Conservation (phyloP, 1,284 basidiomycete genomes). For the Leccinum variabile region DNA sequence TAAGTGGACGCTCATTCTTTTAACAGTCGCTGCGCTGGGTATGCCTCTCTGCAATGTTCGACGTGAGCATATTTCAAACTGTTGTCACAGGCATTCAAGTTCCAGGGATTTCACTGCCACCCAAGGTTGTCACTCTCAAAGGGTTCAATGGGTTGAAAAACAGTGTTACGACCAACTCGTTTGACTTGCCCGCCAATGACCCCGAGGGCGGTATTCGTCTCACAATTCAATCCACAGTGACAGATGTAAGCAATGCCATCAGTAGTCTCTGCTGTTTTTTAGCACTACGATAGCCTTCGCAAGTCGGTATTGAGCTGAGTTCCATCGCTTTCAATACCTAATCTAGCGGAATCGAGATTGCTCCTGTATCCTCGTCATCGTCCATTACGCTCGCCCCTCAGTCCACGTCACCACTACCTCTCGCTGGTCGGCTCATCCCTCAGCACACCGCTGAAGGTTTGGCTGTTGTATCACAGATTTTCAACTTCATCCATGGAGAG, state of each 20-base stretch:
- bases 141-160: slow-evolving; percentile 71
- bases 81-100: slow-evolving; percentile 52
- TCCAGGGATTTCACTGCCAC: slow-evolving; percentile 51
- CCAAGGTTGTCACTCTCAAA: slow-evolving; percentile 66
- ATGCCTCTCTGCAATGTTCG: slow-evolving; percentile 13
- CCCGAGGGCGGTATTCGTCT: slow-evolving; percentile 75
- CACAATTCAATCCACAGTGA: slow-evolving; percentile 59
- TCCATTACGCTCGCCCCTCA: slow-evolving; percentile 59
- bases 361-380: slow-evolving; percentile 50
- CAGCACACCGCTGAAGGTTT: slow-evolving; percentile 58
- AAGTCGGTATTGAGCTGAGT: slow-evolving; percentile 71
- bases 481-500: slow-evolving; percentile 74
- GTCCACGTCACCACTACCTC: slow-evolving; percentile 53
- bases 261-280: slow-evolving; percentile 1
- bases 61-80: slow-evolving; percentile 4
- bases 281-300: slow-evolving; percentile 77
- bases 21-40: slow-evolving; percentile 56
- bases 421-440: slow-evolving; percentile 66
- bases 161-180: slow-evolving; percentile 65
- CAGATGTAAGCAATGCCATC: slow-evolving; percentile 48
- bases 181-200: slow-evolving; percentile 74
- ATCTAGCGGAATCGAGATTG: slow-evolving; percentile 56
- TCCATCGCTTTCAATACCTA: slow-evolving; percentile 65
- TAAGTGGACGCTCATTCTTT: slow-evolving; percentile 9
- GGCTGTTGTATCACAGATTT: slow-evolving; percentile 61